Conservation (phyloP, 2,329 filamentous ascomycete genomes). For the Aspergillus pseudoviridinutans region DNA sequence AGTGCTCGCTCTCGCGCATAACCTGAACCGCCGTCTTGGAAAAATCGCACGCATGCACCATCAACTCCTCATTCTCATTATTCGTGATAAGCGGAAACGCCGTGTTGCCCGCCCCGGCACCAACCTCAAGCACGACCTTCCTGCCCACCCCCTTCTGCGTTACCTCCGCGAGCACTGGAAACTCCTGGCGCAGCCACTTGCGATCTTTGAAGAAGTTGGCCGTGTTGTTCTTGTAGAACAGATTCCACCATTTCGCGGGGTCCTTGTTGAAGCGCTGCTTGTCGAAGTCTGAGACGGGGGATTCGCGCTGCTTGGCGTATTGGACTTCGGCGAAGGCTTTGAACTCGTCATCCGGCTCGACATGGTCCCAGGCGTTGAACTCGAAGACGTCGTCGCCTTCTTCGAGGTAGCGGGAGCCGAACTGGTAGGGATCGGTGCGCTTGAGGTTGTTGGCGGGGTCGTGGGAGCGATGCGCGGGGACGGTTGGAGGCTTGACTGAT, state of each 20-base stretch:
- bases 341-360: slow-evolving; percentile 86
- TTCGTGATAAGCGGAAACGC: slow-evolving; percentile 83
- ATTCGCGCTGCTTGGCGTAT: slow-evolving; percentile 75
- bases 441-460: slow-evolving; percentile 71
- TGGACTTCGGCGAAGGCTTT: slow-evolving; percentile 80
- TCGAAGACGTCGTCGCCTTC: slow-evolving; percentile 88
- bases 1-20: slow-evolving; percentile 76
- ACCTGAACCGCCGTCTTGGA: slow-evolving; percentile 92
- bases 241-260: slow-evolving; percentile 95
- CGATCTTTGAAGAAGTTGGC: slow-evolving; percentile 98
- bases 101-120: slow-evolving; percentile 92
- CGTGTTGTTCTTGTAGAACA: slow-evolving; percentile 97
- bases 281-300: slow-evolving; percentile 90
- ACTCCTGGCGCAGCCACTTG: slow-evolving; percentile 96
- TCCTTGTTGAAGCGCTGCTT: slow-evolving; percentile 82
- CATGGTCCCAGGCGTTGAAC: slow-evolving; percentile 99
- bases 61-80: slow-evolving; percentile 78
- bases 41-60: slow-evolving; percentile 92
- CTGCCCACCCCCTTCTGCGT: slow-evolving; percentile 66
- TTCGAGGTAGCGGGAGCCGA: slow-evolving; percentile 81
- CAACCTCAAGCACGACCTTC: slow-evolving; percentile 77
- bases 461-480: slow-evolving; percentile 65
- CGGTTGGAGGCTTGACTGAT: slow-evolving; percentile 43
- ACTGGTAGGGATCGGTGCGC: slow-evolving; percentile 88
- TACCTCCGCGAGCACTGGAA: slow-evolving; percentile 77